Percentiles rank a stretch among this genome's conserved stretches.
These are phyloP conservation scores for Xylaria sp. DNA, from an alignment of 2,329 filamentous ascomycete species.

Conservation along the genomic window DNA sequence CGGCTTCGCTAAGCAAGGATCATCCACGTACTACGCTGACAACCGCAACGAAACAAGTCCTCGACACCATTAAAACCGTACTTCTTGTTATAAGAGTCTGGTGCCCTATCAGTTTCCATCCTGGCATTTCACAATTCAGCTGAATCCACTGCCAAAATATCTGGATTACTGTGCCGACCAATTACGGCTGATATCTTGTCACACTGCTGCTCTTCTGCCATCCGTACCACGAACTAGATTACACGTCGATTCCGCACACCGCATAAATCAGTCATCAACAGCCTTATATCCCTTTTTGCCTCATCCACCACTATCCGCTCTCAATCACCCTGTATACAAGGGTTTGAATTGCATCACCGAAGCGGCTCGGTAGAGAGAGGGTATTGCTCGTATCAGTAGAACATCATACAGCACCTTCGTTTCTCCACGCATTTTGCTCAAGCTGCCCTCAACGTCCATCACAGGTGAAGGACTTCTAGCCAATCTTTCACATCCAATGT, in stretches of 20 bases:
- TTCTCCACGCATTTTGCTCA: constrained; percentile 52
- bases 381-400: constrained; percentile 6
- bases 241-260: constrained; percentile 19
- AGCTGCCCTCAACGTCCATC: constrained; percentile 59
- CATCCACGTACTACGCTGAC: constrained; percentile 33
- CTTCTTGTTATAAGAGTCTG: constrained; percentile 20
- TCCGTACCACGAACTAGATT: constrained; percentile 1
- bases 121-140: constrained; percentile 34
- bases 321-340: constrained; percentile 13
- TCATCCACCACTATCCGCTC: constrained; percentile 8
- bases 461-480: constrained; percentile 57
- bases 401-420: constrained; percentile 13
- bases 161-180: constrained; percentile 15
- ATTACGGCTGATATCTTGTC: constrained; percentile 15
- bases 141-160: constrained; percentile 26
- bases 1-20: constrained; percentile 39
- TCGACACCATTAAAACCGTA: constrained; percentile 13
- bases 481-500: constrained; percentile 55
- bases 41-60: constrained; percentile 23
- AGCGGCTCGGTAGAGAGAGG: constrained; percentile 21
- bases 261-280: constrained; percentile 14
- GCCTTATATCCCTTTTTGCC: constrained; percentile 11
- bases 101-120: constrained; percentile 21
- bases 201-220: constrained; percentile 20
- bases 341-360: constrained; percentile 6